A percentile compares a stretch with the other conserved stretches of the same genome.
Conservation (phyloP, 768 basidiomycete species). For the Suillus discolor region DNA sequence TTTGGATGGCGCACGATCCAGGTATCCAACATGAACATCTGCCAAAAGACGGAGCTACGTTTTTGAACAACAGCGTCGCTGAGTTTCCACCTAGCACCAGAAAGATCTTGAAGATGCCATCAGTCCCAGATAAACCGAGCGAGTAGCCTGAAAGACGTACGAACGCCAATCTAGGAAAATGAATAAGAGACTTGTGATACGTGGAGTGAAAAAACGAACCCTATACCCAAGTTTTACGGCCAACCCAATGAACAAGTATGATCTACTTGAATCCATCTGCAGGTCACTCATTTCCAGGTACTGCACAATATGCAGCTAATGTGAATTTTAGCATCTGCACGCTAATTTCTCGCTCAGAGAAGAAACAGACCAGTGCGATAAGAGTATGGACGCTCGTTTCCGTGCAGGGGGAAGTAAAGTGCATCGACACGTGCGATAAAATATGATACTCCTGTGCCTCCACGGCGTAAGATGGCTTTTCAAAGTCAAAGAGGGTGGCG, state of each 20-base stretch:
- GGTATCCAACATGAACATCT: constrained; percentile 64
- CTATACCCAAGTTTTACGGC: constrained; percentile 60
- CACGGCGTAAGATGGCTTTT: constrained; percentile 46
- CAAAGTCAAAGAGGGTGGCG: constrained; percentile 61
- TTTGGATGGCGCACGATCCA: constrained; percentile 47
- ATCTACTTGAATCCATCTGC: constrained; percentile 46
- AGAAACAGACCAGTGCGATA: constrained; percentile 53
- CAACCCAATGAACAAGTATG: constrained; percentile 61
- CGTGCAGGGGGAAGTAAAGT: constrained; percentile 44
- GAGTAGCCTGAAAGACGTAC: constrained; percentile 32
- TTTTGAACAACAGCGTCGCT: constrained; percentile 44
- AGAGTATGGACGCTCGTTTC: constrained; percentile 59
- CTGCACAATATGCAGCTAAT: constrained; percentile 41
- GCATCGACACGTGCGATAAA: constrained; percentile 55
- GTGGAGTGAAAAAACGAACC: constrained; percentile 41
- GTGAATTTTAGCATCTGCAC: neutral
- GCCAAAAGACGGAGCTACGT: constrained; percentile 67
- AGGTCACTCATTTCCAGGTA: constrained; percentile 62
- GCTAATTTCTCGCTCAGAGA: constrained; percentile 17
- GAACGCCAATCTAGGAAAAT: constrained; percentile 53
- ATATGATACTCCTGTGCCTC: constrained; percentile 66
- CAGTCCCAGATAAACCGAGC: neutral
- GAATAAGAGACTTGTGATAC: constrained; percentile 6
- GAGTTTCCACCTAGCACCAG: constrained; percentile 62
- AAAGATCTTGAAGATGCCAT: constrained; percentile 46